Evolutionary conservation across 2,329 filamentous ascomycete genomes (phyloP).

Genomic region (Scortechinia acanthostroma): DNA sequence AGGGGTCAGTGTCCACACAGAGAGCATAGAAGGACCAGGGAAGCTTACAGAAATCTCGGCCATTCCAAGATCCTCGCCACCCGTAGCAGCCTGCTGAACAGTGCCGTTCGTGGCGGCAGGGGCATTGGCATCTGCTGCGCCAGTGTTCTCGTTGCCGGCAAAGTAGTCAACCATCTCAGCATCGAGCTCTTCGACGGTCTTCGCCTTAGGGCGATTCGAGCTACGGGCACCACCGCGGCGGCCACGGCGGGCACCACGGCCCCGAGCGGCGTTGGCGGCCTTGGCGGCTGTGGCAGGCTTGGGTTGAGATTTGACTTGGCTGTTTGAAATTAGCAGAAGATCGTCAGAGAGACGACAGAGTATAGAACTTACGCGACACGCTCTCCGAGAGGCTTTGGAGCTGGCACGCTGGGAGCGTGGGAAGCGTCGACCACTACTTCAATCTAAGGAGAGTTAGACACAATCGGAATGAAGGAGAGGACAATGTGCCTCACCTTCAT

Average conservation of each 20-base stretch:
- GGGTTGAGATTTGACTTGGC: background rate
- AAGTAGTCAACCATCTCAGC: conserved; percentile 68
- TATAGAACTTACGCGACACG: conserved; percentile 46
- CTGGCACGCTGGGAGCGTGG: background rate
- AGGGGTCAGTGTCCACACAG: background rate
- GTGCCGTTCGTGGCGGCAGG: conserved; percentile 26
- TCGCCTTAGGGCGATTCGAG: conserved; percentile 32
- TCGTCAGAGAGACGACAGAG: background rate
- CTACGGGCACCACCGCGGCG: conserved; percentile 7
- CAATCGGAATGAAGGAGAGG: background rate
- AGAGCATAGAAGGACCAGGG: background rate
- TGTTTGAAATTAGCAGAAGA: too few species aligned
- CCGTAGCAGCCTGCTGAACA: conserved; percentile 5
- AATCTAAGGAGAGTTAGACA: conserved; percentile 30
- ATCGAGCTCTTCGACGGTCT: conserved; percentile 64
- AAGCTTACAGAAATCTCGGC: conserved; percentile 1
- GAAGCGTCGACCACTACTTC: conserved; percentile 49
- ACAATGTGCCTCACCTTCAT: conserved; percentile 43
- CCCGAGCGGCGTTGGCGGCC: conserved; percentile 6
- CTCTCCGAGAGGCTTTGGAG: conserved; percentile 32
- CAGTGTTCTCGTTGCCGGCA: conserved; percentile 11
- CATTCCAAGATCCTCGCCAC: conserved; percentile 1
- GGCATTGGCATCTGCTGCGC: conserved; percentile 20
- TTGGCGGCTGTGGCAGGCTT: conserved; percentile 14
- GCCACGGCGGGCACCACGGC: background rate